Evolutionary conservation across 2,329 filamentous ascomycete species (phyloP).

Genomic region (Aureobasidium sp.): DNA sequence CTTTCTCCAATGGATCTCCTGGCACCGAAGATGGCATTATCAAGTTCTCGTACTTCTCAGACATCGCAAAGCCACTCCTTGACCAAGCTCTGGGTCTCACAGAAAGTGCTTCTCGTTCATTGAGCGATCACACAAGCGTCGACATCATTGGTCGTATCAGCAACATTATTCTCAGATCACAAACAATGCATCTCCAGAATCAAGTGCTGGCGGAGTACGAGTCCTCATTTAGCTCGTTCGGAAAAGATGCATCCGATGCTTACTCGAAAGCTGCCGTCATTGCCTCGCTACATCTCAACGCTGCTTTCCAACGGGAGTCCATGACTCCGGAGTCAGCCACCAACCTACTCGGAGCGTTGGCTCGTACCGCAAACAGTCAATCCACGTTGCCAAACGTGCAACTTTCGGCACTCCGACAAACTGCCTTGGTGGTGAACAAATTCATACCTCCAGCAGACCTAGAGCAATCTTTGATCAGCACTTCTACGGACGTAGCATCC

Average conservation of each 20-base stretch:
- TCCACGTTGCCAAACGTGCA: constrained; percentile 3
- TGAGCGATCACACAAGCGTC: constrained; percentile 43
- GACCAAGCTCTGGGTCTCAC: constrained; percentile 27
- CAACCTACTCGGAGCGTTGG: constrained; percentile 29
- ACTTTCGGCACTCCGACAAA: constrained; percentile 28
- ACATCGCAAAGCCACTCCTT: constrained; percentile 38
- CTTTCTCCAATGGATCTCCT: constrained; percentile 45
- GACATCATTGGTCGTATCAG: constrained; percentile 54
- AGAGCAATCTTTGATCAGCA: constrained; percentile 20
- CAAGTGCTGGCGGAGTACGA: constrained; percentile 30
- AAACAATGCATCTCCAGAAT: constrained; percentile 40
- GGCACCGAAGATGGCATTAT: constrained; percentile 36
- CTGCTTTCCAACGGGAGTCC: constrained; percentile 35
- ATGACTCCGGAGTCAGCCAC: constrained; percentile 25
- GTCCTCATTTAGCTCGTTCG: constrained; percentile 12
- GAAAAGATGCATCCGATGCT: not conserved
- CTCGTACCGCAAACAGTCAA: constrained; percentile 22
- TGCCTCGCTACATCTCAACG: constrained; percentile 49
- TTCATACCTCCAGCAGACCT: constrained; percentile 32
- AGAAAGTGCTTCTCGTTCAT: constrained; percentile 23
- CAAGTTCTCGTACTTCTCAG: constrained; percentile 35
- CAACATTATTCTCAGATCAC: constrained; percentile 49
- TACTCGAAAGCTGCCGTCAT: constrained; percentile 32
- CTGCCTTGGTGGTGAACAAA: constrained; percentile 42
- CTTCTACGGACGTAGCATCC: constrained; percentile 27